These are phyloP conservation scores for Lumnitzera racemosa DNA, from an alignment of 345 rosid species.

Conservation along the genomic window DNA sequence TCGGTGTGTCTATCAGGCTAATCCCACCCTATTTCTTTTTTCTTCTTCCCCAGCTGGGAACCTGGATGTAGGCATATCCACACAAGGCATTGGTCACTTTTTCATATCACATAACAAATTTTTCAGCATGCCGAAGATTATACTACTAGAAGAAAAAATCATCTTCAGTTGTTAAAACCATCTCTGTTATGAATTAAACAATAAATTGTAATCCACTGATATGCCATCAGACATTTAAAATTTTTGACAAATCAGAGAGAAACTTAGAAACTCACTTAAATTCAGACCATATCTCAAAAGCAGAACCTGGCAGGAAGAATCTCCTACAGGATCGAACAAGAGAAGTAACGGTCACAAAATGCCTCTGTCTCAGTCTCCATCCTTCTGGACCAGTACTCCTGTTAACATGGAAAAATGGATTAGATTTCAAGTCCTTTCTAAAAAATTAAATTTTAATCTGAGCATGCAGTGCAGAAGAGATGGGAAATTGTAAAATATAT, in stretches of 20 bases:
- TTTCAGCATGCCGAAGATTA: background rate
- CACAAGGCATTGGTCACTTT: too few species aligned
- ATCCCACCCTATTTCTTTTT: too few species aligned
- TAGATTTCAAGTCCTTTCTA: constrained; percentile 6
- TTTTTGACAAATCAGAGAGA: background rate
- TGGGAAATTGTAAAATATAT: too few species aligned
- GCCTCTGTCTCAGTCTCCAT: constrained; percentile 91
- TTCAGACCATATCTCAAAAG: constrained; percentile 91
- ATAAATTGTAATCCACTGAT: too few species aligned
- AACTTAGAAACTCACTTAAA: constrained; percentile 50
- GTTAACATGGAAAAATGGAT: constrained; percentile 7
- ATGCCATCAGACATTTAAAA: background rate
- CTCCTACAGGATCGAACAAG: constrained; percentile 83
- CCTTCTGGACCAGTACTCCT: constrained; percentile 98
- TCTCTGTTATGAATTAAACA: too few species aligned
- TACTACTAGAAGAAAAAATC: background rate
- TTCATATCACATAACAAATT: background rate
- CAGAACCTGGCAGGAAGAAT: constrained; percentile 84
- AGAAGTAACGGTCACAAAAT: constrained; percentile 77
- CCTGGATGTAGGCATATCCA: too few species aligned
- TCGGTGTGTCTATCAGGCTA: too few species aligned
- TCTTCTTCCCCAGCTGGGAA: too few species aligned
- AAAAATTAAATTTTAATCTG: constrained; percentile 1
- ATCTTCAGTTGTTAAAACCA: too few species aligned
- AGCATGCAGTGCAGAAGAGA: background rate